Evolutionary conservation across 495 filamentous ascomycete genomes (phyloP).

Genomic region (Penicillium angulare): DNA sequence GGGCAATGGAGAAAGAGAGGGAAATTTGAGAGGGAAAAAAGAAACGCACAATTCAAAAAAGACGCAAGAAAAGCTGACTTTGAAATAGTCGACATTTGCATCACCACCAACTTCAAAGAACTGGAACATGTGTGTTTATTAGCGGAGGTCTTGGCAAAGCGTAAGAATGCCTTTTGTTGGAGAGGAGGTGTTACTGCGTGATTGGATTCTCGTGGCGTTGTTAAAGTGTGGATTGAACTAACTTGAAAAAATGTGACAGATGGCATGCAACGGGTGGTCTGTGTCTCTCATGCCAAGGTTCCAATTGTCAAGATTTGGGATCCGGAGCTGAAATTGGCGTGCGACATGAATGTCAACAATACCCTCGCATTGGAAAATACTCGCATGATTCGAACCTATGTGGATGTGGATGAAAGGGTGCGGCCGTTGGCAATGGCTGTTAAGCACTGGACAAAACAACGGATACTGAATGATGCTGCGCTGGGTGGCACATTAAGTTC

Average conservation of each 20-base stretch:
- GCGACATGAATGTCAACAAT: constrained; percentile 99
- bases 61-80: constrained; percentile 24
- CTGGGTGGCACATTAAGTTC: constrained; percentile 94
- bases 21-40: background rate
- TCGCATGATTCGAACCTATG: constrained; percentile 96
- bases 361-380: constrained; percentile 93
- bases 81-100: constrained; percentile 86
- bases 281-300: constrained; percentile 89
- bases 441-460: constrained; percentile 92
- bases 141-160: constrained; percentile 76
- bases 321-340: constrained; percentile 84
- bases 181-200: too few species aligned
- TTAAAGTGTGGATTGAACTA: background rate
- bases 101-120: constrained; percentile 82
- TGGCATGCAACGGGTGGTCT: constrained; percentile 94
- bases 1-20: background rate
- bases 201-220: background rate
- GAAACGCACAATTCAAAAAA: too few species aligned
- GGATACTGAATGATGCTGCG: constrained; percentile 92
- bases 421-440: constrained; percentile 91
- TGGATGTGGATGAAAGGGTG: constrained; percentile 87
- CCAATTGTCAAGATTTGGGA: constrained; percentile 99
- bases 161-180: constrained; percentile 49
- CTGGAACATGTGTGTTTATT: constrained; percentile 85
- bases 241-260: constrained; percentile 53